phyloP scores from a whole-genome alignment of 1,284 basidiomycete species.

The Irpex sp. region DNA sequence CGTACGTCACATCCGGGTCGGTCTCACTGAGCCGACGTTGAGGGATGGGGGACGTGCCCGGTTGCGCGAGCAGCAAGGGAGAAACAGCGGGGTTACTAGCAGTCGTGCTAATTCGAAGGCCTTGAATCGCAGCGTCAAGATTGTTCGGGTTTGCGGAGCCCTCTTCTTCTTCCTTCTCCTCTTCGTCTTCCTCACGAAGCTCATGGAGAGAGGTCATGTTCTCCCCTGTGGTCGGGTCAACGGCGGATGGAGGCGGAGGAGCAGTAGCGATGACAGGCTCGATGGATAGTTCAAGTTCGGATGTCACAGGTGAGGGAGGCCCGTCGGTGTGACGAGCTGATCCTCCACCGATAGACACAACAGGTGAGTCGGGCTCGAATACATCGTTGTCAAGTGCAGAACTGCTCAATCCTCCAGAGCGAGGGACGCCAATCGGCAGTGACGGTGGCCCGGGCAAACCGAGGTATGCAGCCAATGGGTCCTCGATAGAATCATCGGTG shows the following conservation, averaged over 20 bases:
- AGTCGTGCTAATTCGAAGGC: slow-evolving; percentile 7
- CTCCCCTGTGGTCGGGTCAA: slow-evolving; percentile 12
- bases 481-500: slow-evolving; percentile 31
- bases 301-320: slow-evolving; percentile 8
- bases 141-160: neutral
- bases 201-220: slow-evolving; percentile 12
- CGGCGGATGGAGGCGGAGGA: slow-evolving; percentile 9
- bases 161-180: slow-evolving; percentile 3
- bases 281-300: slow-evolving; percentile 11
- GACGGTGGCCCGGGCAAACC: neutral
- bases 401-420: neutral
- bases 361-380: slow-evolving; percentile 19
- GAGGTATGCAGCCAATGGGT: slow-evolving; percentile 4
- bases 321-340: neutral
- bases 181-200: slow-evolving; percentile 12
- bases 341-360: neutral
- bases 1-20: slow-evolving; percentile 21
- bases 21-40: slow-evolving; percentile 3
- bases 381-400: slow-evolving; percentile 10
- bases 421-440: neutral
- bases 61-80: neutral
- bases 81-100: slow-evolving; percentile 4
- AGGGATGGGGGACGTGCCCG: slow-evolving; percentile 2
- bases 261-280: slow-evolving; percentile 5
- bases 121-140: neutral